Base-by-base conservation (phyloP, 2,329 filamentous ascomycete species). In the Talaromyces funiculosus region DNA sequence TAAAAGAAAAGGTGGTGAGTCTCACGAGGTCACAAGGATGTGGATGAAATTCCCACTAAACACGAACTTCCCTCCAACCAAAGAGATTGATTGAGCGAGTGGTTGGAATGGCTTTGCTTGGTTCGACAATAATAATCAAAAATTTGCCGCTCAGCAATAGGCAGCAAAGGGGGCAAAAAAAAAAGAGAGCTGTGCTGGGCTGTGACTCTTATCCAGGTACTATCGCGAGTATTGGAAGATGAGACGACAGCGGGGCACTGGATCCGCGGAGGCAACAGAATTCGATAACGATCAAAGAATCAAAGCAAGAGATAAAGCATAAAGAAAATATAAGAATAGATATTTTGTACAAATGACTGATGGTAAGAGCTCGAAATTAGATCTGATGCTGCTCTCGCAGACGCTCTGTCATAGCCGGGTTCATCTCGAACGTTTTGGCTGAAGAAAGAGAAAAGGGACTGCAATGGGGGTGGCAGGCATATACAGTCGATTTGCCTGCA, bases 131-230 rank as follows among this genome's bases (percentile, higher is more conserved):
- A 47, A 29, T 29, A 43, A 26, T 20, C 5, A 24, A 49, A 57
- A 47, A 29, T 47, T 59, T 38, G 57, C 57, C 57, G 43, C 57
- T 31, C 22, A 59, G 35, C 35, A 53, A 20, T 47, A 59, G 57
- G 57, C 57, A 59, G 57, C 47, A 59, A 53, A 59, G 57, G 56
- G 45, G 42, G 33, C 45, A 24, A 53, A 40, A 58, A 33, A n/a
- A 40, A 58, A 33, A n/a, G 16, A 31, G 33, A 38, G n/a, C 31
- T 22, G 26, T n/a, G 31, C n/a, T 18, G 18, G 18, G 31, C 51
- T 53, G 35, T 24, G 51, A 54, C 33, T 40, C 31, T 54, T 51
- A 33, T 51, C 47, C 47, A 33, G n/a, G 45, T 18, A 53, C n/a
- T 53, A 53, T 38, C 33, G 22, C 20, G 14, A 51, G n/a, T 18